A percentile compares a stretch with the other conserved stretches of the same genome.
These are phyloP conservation scores for Tetracentron sinense DNA, from an alignment of 164 flowering plant species.

Conservation along the genomic window DNA sequence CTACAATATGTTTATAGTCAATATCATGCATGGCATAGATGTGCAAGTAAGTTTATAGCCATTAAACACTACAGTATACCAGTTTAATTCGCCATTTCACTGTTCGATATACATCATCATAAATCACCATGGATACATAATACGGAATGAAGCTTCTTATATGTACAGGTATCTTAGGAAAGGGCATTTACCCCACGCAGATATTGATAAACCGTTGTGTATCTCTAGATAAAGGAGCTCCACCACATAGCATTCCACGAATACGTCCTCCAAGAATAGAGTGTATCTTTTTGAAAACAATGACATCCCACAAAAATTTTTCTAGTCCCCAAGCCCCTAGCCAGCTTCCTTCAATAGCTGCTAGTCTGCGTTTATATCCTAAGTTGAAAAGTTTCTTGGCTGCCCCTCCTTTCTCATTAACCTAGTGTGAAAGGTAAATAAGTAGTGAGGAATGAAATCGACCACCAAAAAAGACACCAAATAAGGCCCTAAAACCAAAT, in stretches of 20 bases:
- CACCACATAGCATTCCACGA: constrained; percentile 85
- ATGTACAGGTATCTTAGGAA: too few species aligned
- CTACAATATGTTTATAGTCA: neutral
- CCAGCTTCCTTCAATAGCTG: constrained; percentile 89
- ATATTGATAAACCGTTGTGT: constrained; percentile 86
- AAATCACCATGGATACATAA: neutral
- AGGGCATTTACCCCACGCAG: constrained; percentile 74
- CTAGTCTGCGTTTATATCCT: constrained; percentile 64
- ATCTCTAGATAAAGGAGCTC: constrained; percentile 90
- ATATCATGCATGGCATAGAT: too few species aligned
- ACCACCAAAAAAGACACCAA: constrained; percentile 4
- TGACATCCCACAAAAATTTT: constrained; percentile 57
- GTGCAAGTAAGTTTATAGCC: too few species aligned
- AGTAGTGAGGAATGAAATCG: neutral
- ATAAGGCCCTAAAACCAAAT: constrained; percentile 4
- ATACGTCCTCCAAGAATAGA: constrained; percentile 71
- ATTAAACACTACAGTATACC: too few species aligned
- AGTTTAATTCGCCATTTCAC: neutral
- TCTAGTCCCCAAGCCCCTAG: constrained; percentile 94
- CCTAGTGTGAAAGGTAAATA: constrained; percentile 34
- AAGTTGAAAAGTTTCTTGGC: constrained; percentile 59
- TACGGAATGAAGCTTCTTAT: neutral
- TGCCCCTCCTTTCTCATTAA: constrained; percentile 77
- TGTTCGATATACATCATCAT: neutral
- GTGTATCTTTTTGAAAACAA: constrained; percentile 61